These are phyloP conservation scores for Aspergillaceae sp. DNA, from an alignment of 2,329 filamentous ascomycete genomes.

Conservation along the genomic window DNA sequence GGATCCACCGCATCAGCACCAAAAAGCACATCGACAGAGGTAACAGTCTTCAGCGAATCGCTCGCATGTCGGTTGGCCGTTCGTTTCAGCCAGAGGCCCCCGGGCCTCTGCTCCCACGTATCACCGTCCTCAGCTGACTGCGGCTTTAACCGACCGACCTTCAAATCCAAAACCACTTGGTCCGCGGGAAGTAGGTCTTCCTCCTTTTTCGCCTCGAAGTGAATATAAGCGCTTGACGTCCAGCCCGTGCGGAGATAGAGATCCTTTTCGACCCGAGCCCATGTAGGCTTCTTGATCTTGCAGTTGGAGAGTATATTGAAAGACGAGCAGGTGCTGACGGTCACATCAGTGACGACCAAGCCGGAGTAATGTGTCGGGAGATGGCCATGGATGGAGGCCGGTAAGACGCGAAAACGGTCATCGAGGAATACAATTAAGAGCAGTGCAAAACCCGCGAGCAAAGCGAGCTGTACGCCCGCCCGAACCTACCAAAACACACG, in stretches of 20 bases:
- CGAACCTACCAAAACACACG: constrained; percentile 35
- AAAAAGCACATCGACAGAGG: constrained; percentile 77
- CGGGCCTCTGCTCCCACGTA: constrained; percentile 68
- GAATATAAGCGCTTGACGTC: constrained; percentile 68
- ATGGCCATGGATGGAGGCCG: constrained; percentile 75
- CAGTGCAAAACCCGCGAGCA: constrained; percentile 57
- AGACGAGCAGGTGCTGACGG: constrained; percentile 64
- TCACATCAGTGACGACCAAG: constrained; percentile 76
- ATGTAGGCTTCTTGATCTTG: constrained; percentile 61
- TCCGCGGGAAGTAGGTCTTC: constrained; percentile 68
- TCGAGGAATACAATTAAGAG: constrained; percentile 74
- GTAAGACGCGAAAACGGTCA: constrained; percentile 78
- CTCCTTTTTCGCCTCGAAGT: constrained; percentile 76
- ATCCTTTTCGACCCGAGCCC: constrained; percentile 85
- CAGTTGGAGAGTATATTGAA: constrained; percentile 69
- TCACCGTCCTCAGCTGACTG: constrained; percentile 45
- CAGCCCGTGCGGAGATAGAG: constrained; percentile 69
- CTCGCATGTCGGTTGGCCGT: constrained; percentile 63
- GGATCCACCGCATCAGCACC: constrained; percentile 88
- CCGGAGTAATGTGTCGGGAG: constrained; percentile 79
- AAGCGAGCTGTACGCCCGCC: constrained; percentile 66
- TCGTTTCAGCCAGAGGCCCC: constrained; percentile 74
- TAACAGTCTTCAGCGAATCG: constrained; percentile 66
- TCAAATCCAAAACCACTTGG: constrained; percentile 70
- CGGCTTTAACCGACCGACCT: constrained; percentile 65